phyloP scores from a whole-genome alignment of 1,139 yeast species.

The Saccharomyces hybrid region DNA sequence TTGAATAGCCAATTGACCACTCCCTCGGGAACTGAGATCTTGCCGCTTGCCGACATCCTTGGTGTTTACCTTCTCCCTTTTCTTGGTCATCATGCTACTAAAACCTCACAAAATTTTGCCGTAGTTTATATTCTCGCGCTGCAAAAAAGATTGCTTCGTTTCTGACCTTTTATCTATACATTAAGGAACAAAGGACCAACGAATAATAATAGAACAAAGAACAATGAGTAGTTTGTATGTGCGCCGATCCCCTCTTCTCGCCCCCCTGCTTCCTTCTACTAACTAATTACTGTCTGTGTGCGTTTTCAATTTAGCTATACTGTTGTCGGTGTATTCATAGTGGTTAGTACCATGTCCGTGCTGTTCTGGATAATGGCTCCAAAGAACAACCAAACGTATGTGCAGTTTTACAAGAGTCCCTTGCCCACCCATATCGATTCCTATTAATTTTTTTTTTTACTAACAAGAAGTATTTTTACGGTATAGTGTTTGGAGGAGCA shows the following conservation, averaged over 20 bases:
- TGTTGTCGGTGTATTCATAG: constrained; percentile 58
- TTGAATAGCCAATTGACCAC: constrained; percentile 52
- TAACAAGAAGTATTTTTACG: constrained; percentile 5
- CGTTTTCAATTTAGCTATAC: constrained; percentile 46
- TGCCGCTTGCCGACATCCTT: not conserved
- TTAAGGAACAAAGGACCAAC: constrained; percentile 1
- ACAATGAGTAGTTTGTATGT: not conserved
- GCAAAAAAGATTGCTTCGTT: not conserved
- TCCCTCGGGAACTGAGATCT: constrained; percentile 13
- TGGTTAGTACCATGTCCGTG: constrained; percentile 47
- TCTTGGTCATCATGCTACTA: not conserved
- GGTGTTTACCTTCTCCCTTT: not conserved
- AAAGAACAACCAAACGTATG: constrained; percentile 43
- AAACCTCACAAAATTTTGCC: not conserved
- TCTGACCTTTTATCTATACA: not conserved
- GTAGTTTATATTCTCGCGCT: not conserved
- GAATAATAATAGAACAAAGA: constrained; percentile 2
- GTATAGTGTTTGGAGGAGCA: constrained; percentile 77
- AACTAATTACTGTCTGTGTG: not conserved
- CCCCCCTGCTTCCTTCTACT: not conserved
- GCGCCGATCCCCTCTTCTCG: not conserved
- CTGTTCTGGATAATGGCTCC: constrained; percentile 53
- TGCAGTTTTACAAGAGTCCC: constrained; percentile 7
- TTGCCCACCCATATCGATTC: no score
- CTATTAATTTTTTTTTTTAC: constrained; percentile 2